These are phyloP conservation scores for Rhamnella rubrinervis DNA, from an alignment of 331 rosid species.

Conservation along the genomic window DNA sequence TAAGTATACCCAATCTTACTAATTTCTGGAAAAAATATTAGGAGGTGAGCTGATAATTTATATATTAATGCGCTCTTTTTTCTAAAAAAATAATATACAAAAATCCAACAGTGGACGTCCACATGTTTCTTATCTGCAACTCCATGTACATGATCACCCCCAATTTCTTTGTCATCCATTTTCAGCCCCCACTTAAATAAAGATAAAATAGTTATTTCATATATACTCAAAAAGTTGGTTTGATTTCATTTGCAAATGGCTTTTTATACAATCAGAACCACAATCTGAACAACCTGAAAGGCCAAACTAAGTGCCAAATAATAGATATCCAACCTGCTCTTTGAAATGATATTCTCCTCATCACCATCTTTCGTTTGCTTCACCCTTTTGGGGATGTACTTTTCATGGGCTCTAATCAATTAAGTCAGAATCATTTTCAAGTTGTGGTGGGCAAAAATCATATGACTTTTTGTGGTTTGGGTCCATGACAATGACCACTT, in stretches of 20 bases:
- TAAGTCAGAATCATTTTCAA: slow-evolving; percentile 25
- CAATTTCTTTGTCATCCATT: slow-evolving; percentile 5
- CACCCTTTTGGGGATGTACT: slow-evolving; percentile 37
- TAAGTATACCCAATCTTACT: too few relatives aligned
- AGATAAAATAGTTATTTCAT: neutral
- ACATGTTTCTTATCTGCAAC: neutral
- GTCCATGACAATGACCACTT: slow-evolving; percentile 6
- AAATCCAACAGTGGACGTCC: slow-evolving; percentile 36
- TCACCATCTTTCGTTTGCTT: neutral
- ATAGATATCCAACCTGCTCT: slow-evolving; percentile 28
- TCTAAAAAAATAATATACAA: too few relatives aligned
- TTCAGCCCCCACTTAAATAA: slow-evolving; percentile 11
- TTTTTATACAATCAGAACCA: slow-evolving; percentile 23
- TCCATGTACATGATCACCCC: slow-evolving; percentile 13
- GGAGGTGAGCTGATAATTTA: too few relatives aligned
- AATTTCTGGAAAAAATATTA: too few relatives aligned
- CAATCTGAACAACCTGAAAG: slow-evolving; percentile 46
- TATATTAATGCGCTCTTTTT: too few relatives aligned
- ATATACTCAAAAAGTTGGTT: neutral
- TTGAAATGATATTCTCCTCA: slow-evolving; percentile 12
- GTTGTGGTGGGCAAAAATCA: slow-evolving; percentile 30
- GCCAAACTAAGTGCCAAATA: slow-evolving; percentile 22
- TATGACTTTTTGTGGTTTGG: slow-evolving; percentile 17
- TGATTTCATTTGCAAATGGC: slow-evolving; percentile 11
- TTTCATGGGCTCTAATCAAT: slow-evolving; percentile 22